Evolutionary conservation across 768 basidiomycete genomes (phyloP).

Genomic region (Inosperma sp.): DNA sequence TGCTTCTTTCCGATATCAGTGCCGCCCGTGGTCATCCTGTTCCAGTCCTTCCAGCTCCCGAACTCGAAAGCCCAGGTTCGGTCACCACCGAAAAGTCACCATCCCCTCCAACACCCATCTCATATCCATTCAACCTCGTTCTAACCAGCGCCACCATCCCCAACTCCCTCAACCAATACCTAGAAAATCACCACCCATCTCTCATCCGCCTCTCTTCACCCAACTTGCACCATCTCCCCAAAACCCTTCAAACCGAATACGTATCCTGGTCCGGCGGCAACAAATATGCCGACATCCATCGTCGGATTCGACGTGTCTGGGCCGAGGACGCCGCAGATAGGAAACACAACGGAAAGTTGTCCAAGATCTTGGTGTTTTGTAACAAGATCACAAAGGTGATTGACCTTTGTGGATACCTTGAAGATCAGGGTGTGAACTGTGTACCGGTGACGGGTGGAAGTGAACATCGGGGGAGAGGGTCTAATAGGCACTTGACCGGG

Average conservation of each 20-base stretch:
- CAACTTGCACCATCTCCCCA: constrained; percentile 72
- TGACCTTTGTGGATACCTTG: constrained; percentile 54
- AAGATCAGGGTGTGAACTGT: constrained; percentile 56
- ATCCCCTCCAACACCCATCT: constrained; percentile 25
- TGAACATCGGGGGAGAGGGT: constrained; percentile 56
- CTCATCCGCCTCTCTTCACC: constrained; percentile 78
- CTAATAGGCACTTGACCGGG: constrained; percentile 69
- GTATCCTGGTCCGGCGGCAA: constrained; percentile 76
- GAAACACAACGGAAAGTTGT: constrained; percentile 32
- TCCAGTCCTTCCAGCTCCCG: constrained; percentile 21
- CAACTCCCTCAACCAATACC: constrained; percentile 60
- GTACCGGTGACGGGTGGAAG: constrained; percentile 63
- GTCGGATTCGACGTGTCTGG: constrained; percentile 70
- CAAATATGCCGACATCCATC: constrained; percentile 74
- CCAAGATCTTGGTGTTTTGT: constrained; percentile 78
- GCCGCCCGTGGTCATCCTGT: constrained; percentile 52
- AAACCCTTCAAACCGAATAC: constrained; percentile 65
- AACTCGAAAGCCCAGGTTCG: constrained; percentile 16
- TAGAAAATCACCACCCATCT: constrained; percentile 56
- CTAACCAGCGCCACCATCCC: constrained; percentile 89
- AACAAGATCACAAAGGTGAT: constrained; percentile 70
- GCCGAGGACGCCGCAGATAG: constrained; percentile 49
- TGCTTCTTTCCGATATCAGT: constrained; percentile 66
- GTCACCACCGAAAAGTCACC: constrained; percentile 14
- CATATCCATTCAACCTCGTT: constrained; percentile 77